Percentiles rank a stretch among this genome's conserved stretches.
Conservation (phyloP, 257 asterid species). For the Lavandula angustifolia region DNA sequence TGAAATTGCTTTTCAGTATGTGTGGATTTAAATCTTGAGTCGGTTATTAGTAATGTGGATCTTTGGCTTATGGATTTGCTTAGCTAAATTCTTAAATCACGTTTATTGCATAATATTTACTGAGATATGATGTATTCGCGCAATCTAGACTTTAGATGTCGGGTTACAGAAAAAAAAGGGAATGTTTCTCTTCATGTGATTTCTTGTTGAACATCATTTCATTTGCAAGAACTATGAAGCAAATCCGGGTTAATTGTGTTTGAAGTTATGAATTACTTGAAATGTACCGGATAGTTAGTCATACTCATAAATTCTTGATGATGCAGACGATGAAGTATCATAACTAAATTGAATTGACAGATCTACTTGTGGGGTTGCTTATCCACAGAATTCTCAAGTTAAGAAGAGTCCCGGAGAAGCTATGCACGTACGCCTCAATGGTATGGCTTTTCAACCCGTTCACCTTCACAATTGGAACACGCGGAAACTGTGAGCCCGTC, state of each 20-base stretch:
- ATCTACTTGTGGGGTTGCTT: conserved; percentile 84
- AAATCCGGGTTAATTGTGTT: neutral
- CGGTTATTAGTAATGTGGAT: no score
- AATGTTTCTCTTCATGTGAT: no score
- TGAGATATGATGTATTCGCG: no score
- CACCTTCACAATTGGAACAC: conserved; percentile 96
- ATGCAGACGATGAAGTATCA: conserved; percentile 31
- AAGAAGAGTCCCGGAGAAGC: conserved; percentile 74
- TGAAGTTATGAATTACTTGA: conserved; percentile 2
- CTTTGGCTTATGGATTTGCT: no score
- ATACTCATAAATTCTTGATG: conserved; percentile 2
- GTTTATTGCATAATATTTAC: no score
- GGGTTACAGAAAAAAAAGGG: no score
- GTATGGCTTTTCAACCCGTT: conserved; percentile 95
- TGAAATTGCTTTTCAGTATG: no score
- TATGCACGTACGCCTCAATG: conserved; percentile 60
- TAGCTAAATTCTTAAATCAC: no score
- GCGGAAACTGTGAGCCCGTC: conserved; percentile 94
- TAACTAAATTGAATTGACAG: conserved; percentile 46
- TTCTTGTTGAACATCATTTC: no score
- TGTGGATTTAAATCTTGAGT: no score
- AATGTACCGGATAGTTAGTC: conserved; percentile 1
- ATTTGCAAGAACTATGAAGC: no score
- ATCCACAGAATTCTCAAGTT: conserved; percentile 68
- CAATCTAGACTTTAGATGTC: no score